phyloP scores from a whole-genome alignment of 1,139 yeast genomes.

The Taphrina sp. region DNA sequence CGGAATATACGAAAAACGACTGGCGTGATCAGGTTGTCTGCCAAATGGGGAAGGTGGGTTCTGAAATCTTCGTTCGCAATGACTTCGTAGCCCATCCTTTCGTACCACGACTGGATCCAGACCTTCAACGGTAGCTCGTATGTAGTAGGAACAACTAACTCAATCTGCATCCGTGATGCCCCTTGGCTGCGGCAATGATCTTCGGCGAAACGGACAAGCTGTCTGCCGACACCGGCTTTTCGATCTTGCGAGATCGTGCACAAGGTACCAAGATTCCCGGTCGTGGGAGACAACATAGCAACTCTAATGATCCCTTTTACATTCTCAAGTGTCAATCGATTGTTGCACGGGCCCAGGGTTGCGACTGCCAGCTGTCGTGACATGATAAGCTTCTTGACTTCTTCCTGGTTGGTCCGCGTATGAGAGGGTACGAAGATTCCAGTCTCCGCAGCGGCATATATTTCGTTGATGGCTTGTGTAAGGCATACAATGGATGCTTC shows the following conservation, averaged over 20 bases:
- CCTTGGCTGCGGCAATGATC: not conserved
- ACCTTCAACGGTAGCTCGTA: slow-evolving; percentile 1
- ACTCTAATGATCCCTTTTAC: not conserved
- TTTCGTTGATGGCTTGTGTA: not conserved
- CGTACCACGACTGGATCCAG: slow-evolving; percentile 5
- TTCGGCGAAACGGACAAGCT: not conserved
- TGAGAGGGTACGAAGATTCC: not conserved
- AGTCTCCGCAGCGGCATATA: not conserved
- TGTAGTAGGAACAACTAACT: not conserved
- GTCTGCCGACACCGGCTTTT: not conserved
- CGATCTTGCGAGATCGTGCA: not conserved
- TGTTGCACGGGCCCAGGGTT: not conserved
- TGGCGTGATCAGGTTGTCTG: not conserved
- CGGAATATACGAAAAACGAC: not conserved
- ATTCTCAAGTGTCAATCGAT: not conserved
- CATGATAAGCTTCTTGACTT: not conserved
- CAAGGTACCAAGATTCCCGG: not conserved
- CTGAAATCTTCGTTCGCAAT: not conserved
- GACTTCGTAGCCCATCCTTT: not conserved
- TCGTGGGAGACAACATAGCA: slow-evolving; percentile 1
- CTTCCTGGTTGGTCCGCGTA: not conserved
- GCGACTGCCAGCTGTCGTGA: not conserved
- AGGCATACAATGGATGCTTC: not conserved
- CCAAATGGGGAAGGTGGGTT: not conserved
- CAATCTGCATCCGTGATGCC: not conserved